These are phyloP conservation scores for Phyllosticta paracitricarpa DNA, from an alignment of 2,329 filamentous ascomycete species.

Conservation along the genomic window DNA sequence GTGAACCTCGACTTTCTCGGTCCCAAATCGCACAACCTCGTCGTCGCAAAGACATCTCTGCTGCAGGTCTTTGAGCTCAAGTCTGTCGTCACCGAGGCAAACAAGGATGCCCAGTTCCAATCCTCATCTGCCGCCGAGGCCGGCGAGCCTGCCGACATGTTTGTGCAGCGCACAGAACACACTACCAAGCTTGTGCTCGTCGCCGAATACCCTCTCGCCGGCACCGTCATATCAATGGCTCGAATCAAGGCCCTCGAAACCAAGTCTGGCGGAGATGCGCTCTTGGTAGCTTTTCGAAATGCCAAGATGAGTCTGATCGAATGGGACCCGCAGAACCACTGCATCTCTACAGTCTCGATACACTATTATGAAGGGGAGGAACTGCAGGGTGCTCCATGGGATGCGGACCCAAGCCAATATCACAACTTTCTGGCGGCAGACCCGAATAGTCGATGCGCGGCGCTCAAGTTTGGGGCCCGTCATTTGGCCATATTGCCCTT, in stretches of 20 bases:
- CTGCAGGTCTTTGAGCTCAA: conserved; percentile 82
- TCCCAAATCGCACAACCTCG: conserved; percentile 66
- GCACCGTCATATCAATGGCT: conserved; percentile 73
- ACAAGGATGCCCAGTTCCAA: conserved; percentile 20
- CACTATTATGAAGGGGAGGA: conserved; percentile 98
- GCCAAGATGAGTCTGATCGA: conserved; percentile 88
- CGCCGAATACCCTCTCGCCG: conserved; percentile 72
- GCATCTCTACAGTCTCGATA: conserved; percentile 81
- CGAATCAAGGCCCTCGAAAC: conserved; percentile 64
- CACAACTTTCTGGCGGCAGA: conserved; percentile 79
- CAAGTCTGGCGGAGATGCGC: conserved; percentile 70
- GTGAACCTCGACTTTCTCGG: conserved; percentile 69
- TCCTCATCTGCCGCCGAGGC: conserved; percentile 43
- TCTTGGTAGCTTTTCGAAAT: conserved; percentile 77
- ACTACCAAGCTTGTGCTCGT: conserved; percentile 74
- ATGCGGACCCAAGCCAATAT: conserved; percentile 62
- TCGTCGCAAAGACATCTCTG: conserved; percentile 85
- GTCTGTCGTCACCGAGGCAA: conserved; percentile 50
- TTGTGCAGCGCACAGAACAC: conserved; percentile 48
- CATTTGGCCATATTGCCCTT: conserved; percentile 93
- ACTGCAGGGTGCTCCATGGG: conserved; percentile 72
- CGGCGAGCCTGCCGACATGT: conserved; percentile 19
- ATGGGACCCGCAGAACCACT: conserved; percentile 76
- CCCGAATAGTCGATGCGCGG: conserved; percentile 84
- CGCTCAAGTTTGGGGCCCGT: conserved; percentile 80